phyloP scores from a whole-genome alignment of 345 rosid genomes.

The Eucalyptus marginata region DNA sequence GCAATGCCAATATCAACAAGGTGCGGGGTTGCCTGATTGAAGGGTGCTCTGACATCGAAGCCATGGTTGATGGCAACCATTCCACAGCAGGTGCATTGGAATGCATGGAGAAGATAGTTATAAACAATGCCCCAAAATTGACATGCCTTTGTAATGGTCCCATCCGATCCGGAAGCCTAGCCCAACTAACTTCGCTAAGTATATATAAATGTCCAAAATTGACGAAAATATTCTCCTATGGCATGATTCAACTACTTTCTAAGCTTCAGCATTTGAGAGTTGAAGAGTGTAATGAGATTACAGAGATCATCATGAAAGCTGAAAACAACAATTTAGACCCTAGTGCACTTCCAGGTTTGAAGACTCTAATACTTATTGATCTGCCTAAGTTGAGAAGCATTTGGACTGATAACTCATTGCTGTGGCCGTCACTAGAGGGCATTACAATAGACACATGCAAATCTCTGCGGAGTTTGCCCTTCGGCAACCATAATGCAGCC shows the following conservation, averaged over 20 bases:
- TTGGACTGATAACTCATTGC: neutral
- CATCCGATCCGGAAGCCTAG: slow-evolving; percentile 1
- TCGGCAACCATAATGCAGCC: neutral
- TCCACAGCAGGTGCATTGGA: neutral
- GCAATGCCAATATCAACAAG: neutral
- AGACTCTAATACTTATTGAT: slow-evolving; percentile 2
- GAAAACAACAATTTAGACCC: neutral
- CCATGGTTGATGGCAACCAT: neutral
- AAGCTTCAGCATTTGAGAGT: slow-evolving; percentile 2
- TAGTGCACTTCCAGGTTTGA: neutral
- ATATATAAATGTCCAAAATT: slow-evolving; percentile 1
- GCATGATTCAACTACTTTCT: slow-evolving; percentile 6
- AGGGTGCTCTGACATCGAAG: neutral
- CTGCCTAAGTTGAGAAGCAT: slow-evolving; percentile 9
- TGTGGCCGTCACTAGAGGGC: slow-evolving; percentile 3
- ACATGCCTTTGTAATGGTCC: slow-evolving; percentile 11
- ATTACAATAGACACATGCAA: slow-evolving; percentile 1
- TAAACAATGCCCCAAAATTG: neutral
- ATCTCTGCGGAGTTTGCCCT: neutral
- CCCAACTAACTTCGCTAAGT: neutral
- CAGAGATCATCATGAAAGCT: neutral
- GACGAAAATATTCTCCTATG: neutral
- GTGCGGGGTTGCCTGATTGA: slow-evolving; percentile 1
- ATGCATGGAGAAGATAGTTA: slow-evolving; percentile 2
- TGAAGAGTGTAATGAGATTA: slow-evolving; percentile 4